A percentile compares a stretch with the other conserved stretches of the same genome.
These are phyloP conservation scores for Aurantiochytrium sp. DNA, from an alignment of 108 stramenopile species.

Conservation along the genomic window DNA sequence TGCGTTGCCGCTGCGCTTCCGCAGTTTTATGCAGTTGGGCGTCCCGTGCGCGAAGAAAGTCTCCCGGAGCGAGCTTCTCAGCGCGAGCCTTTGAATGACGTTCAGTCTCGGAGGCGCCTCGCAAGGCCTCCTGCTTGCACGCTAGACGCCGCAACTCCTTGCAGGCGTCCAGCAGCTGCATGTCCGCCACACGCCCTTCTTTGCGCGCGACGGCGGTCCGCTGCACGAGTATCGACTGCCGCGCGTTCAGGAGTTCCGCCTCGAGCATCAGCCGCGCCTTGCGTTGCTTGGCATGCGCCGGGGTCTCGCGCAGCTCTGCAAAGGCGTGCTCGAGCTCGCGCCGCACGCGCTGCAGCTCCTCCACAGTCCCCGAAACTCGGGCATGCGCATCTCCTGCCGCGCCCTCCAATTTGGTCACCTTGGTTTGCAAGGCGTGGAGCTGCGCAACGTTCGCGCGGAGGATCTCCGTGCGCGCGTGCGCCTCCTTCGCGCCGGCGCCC, in stretches of 20 bases:
- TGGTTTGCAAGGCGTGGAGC: background rate
- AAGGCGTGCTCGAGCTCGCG: background rate
- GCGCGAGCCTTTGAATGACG: too few species aligned
- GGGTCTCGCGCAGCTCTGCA: background rate
- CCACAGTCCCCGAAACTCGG: background rate
- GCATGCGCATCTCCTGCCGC: background rate
- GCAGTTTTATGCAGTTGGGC: background rate
- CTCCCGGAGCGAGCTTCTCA: too few species aligned
- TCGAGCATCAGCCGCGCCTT: background rate
- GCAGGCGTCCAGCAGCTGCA: background rate
- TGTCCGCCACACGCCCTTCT: background rate
- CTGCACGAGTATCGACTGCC: background rate
- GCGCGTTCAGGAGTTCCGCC: background rate
- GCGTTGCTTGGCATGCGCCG: background rate
- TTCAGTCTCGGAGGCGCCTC: too few species aligned
- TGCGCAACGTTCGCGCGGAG: background rate
- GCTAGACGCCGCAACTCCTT: background rate
- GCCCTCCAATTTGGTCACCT: background rate
- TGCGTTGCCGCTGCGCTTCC: background rate
- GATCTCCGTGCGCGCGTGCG: background rate
- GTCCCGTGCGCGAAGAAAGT: background rate
- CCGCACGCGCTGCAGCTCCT: background rate
- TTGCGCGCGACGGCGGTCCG: background rate
- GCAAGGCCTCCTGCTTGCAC: background rate
- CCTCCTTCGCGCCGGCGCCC: too few species aligned